Evolutionary conservation across 345 rosid species (phyloP).

Genomic region (Eucalyptus victrix): DNA sequence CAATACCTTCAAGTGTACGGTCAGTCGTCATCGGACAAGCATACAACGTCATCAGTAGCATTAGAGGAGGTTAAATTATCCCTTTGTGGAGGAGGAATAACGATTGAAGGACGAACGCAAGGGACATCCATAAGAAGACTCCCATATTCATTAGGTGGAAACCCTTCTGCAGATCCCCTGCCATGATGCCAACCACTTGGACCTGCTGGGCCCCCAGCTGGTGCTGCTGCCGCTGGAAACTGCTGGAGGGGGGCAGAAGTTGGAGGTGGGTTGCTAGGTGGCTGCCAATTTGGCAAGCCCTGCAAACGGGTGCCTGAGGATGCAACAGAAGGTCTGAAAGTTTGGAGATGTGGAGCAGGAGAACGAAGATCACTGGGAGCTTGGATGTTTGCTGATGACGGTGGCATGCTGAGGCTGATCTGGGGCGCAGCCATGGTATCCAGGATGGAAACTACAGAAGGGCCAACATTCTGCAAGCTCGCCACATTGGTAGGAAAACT

Average conservation of each 20-base stretch:
- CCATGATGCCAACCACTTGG: neutral
- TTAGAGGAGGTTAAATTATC: neutral
- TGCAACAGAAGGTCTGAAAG: slow-evolving; percentile 13
- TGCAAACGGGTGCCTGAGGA: neutral
- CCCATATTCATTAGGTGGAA: neutral
- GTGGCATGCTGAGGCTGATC: slow-evolving; percentile 4
- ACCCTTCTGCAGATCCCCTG: neutral
- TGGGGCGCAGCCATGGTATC: neutral
- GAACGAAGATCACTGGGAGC: slow-evolving; percentile 6
- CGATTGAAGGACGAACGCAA: neutral
- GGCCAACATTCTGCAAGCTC: neutral
- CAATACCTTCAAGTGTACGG: neutral
- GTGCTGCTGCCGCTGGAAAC: neutral
- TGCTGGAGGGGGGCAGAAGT: neutral
- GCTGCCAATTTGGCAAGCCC: neutral
- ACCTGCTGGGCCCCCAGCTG: neutral
- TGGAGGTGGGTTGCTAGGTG: neutral
- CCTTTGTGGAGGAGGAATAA: neutral
- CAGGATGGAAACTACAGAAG: slow-evolving; percentile 1
- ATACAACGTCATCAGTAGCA: slow-evolving; percentile 18
- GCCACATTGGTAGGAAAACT: neutral
- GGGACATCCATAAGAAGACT: neutral
- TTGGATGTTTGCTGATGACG: slow-evolving; percentile 14
- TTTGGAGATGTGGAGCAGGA: slow-evolving; percentile 46
- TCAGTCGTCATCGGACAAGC: slow-evolving; percentile 48